These are phyloP conservation scores for Botrytis galanthina DNA, from an alignment of 2,329 filamentous ascomycete genomes.

Conservation along the genomic window DNA sequence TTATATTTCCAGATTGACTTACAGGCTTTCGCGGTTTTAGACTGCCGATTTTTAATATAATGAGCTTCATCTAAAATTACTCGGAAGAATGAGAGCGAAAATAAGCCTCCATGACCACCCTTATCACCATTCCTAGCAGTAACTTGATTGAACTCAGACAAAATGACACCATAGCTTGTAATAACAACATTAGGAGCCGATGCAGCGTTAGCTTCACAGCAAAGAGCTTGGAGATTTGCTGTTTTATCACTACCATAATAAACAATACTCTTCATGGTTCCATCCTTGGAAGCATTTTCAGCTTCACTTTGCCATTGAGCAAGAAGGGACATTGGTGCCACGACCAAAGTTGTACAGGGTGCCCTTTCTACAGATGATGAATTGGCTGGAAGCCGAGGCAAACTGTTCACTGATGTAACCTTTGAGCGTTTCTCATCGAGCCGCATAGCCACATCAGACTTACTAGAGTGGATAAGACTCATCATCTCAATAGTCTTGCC, in stretches of 20 bases:
- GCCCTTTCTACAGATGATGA: slow-evolving; percentile 62
- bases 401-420: slow-evolving; percentile 51
- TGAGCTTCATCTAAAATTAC: slow-evolving; percentile 95
- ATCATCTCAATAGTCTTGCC: slow-evolving; percentile 99
- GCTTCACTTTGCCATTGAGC: slow-evolving; percentile 97
- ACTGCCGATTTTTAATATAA: slow-evolving; percentile 83
- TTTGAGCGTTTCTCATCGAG: slow-evolving; percentile 36
- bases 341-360: slow-evolving; percentile 85
- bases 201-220: slow-evolving; percentile 68
- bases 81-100: slow-evolving; percentile 91
- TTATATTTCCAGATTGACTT: not conserved
- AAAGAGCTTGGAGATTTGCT: slow-evolving; percentile 73
- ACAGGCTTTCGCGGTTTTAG: slow-evolving; percentile 92
- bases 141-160: slow-evolving; percentile 84
- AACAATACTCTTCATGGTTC: slow-evolving; percentile 78
- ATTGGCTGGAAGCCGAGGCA: slow-evolving; percentile 60
- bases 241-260: slow-evolving; percentile 91
- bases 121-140: slow-evolving; percentile 63
- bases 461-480: slow-evolving; percentile 83
- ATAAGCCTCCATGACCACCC: slow-evolving; percentile 69
- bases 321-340: slow-evolving; percentile 97
- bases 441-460: slow-evolving; percentile 52
- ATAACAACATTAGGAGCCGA: slow-evolving; percentile 87
- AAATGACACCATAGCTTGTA: slow-evolving; percentile 87
- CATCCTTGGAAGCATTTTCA: slow-evolving; percentile 81